Conservation (phyloP, 1,284 basidiomycete species). For the Amylostereum areolatum region DNA sequence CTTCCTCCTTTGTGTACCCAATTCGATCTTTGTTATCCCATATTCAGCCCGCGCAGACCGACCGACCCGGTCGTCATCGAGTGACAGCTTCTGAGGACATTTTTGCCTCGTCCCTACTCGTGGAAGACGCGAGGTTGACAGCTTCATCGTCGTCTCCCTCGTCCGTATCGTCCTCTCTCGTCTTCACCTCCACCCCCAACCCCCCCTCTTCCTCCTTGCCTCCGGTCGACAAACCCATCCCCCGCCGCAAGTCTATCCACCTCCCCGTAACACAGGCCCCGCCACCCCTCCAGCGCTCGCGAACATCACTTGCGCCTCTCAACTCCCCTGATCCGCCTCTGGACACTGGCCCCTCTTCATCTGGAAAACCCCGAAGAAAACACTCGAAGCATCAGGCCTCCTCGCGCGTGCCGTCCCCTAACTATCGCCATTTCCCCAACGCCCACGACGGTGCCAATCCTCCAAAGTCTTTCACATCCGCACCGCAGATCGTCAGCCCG, state of each 20-base stretch:
- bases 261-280: neutral
- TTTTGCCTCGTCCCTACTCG: too few species aligned
- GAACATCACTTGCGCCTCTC: neutral
- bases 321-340: too few species aligned
- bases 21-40: conserved; percentile 25
- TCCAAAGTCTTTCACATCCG: conserved; percentile 16
- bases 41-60: conserved; percentile 18
- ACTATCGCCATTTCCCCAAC: conserved; percentile 22
- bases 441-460: conserved; percentile 17
- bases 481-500: conserved; percentile 17
- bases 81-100: too few species aligned
- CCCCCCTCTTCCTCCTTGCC: neutral
- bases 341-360: neutral
- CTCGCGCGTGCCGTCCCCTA: conserved; percentile 10
- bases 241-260: neutral
- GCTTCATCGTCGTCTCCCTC: too few species aligned
- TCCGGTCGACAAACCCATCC: conserved; percentile 7
- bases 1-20: conserved; percentile 24
- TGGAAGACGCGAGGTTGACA: too few species aligned
- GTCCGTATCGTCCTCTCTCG: too few species aligned
- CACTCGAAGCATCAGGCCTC: neutral
- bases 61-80: too few species aligned
- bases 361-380: neutral
- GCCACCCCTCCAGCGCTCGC: neutral
- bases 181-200: too few species aligned